Conservation (phyloP, 192 early-diverging fungal genomes). For the Coemansia sp. region DNA sequence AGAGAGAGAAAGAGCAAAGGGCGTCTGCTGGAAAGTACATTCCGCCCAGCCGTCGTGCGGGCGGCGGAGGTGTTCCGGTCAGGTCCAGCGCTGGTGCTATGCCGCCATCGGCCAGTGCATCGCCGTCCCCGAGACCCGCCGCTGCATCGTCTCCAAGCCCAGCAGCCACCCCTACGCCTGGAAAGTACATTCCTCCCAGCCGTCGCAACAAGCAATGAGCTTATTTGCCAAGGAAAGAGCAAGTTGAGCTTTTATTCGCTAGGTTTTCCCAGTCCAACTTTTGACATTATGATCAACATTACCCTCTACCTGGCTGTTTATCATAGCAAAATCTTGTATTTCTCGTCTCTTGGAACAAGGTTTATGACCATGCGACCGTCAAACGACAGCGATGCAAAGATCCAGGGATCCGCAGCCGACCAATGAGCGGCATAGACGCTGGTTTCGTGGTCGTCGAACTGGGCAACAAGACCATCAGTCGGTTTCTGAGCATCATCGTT, state of each 20-base stretch:
- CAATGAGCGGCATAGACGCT: conserved; percentile 89
- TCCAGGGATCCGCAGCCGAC: conserved; percentile 90
- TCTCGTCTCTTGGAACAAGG: conserved; percentile 80
- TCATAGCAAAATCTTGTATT: conserved; percentile 77
- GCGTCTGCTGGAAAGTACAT: conserved; percentile 35
- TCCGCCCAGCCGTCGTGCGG: conserved; percentile 37
- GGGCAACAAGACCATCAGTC: conserved; percentile 76
- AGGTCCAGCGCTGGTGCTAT: conserved; percentile 12
- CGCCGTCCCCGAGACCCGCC: conserved; percentile 7
- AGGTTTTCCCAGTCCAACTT: too few species aligned
- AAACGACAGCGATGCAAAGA: conserved; percentile 91
- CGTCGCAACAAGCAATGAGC: too few species aligned
- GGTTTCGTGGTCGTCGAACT: conserved; percentile 95
- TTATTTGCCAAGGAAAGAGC: too few species aligned
- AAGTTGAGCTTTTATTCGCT: too few species aligned
- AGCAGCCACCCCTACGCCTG: neutral
- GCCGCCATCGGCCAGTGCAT: conserved; percentile 7
- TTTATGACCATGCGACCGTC: conserved; percentile 94
- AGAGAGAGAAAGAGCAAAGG: conserved; percentile 25
- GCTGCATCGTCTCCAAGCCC: conserved; percentile 3
- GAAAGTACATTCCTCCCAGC: conserved; percentile 42
- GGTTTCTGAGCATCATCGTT: conserved; percentile 20
- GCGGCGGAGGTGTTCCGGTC: conserved; percentile 1
- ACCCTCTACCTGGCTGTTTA: neutral
- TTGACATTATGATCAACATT: neutral